Base-by-base conservation (phyloP, 2,329 filamentous ascomycete species). In the Trichoderma atrobrunneum region DNA sequence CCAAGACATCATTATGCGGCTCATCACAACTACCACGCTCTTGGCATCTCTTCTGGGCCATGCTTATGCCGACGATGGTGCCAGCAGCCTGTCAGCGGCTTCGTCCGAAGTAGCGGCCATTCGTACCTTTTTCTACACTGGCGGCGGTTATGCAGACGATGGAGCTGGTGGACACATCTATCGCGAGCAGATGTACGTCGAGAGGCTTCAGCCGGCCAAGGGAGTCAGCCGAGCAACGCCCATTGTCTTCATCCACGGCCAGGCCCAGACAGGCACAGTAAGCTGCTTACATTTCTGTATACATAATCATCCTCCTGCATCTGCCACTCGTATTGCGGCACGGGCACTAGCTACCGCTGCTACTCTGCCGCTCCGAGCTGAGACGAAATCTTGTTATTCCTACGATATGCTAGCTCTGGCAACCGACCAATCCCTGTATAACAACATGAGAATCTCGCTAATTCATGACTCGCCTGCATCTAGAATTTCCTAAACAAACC, bases 121-220 rank as follows among this genome's bases (percentile, higher is more conserved):
- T 56, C 78, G 78, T 54, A 75, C 73, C 43, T 79, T 76, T 72
- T 82, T 83, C 75, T 83, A 82, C 70, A 76, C 80, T 7, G 82
- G 82, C 36, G 82, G 82, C 6, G 72, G 75, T 4, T 84, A 83
- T 73, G 78, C 76, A 36, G 57, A 76, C 32, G 76, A 80, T 61
- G 76, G 74, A 14, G 69, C 74, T 2, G 79, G 79, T 2, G 78
- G 75, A 5, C 78, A 82, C 72, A 75, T 79, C 56, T 75, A 79
- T 26, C 77, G 77, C 32, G 81, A 82, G 68, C 87, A 88, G 79
- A 86, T 88, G 81, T 88, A 88, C 74, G 85, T 88, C 32, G 87
- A 88, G 79, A 81, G 81, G 70, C 79, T 87, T 18, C 74, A 75
- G 7, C 84, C 85, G 16, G 72, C 76, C 21, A 24, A 56, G 12